Conservation (phyloP, 2,329 filamentous ascomycete species). For the Neonectria faginata region DNA sequence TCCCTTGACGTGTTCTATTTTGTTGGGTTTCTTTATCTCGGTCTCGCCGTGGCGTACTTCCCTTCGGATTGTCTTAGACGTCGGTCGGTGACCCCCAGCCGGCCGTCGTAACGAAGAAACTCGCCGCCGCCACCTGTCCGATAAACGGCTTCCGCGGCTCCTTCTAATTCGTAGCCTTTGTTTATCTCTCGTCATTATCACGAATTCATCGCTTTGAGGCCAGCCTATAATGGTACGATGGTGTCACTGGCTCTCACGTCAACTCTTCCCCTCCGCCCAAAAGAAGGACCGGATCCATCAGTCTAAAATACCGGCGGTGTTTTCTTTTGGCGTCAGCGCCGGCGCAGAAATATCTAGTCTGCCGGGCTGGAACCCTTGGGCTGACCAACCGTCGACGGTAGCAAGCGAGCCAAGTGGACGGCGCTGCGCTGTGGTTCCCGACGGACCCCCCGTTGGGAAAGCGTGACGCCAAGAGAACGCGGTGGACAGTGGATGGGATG, state of each 20-base stretch:
- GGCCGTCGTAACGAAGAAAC: background rate
- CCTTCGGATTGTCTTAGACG: background rate
- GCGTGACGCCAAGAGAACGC: slow-evolving; percentile 6
- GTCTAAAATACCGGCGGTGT: background rate
- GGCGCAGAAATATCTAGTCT: background rate
- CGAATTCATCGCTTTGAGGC: background rate
- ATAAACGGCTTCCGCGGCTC: background rate
- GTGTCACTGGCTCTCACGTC: background rate
- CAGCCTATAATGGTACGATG: background rate
- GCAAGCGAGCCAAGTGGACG: background rate
- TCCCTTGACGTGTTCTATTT: background rate
- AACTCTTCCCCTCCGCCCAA: background rate
- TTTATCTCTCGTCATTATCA: background rate
- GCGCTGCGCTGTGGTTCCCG: background rate
- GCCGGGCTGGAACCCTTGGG: background rate
- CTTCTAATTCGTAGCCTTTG: background rate
- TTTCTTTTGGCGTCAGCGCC: background rate
- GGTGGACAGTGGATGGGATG: slow-evolving; percentile 5
- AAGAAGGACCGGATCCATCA: background rate
- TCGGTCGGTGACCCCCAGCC: background rate
- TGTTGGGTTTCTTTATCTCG: background rate
- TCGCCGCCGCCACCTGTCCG: background rate
- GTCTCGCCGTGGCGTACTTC: background rate
- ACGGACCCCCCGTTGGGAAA: slow-evolving; percentile 15
- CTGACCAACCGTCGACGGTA: slow-evolving; percentile 4